Evolutionary conservation across 2,329 filamentous ascomycete genomes (phyloP).

Genomic region (Leptodontidium sp.): DNA sequence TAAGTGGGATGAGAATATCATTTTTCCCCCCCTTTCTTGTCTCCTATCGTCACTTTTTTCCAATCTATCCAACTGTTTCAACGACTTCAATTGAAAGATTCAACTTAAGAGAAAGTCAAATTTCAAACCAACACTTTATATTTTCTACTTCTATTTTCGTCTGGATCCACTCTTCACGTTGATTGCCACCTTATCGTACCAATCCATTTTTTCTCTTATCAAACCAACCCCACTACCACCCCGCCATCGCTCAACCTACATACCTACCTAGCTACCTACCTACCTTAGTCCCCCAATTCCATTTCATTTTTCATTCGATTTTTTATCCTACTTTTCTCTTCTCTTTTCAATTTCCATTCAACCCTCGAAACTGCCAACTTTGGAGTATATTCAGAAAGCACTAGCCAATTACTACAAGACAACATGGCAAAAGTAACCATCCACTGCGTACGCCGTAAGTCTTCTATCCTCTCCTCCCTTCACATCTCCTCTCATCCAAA

Average conservation of each 20-base stretch:
- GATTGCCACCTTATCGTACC: not conserved
- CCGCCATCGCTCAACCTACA: constrained; percentile 19
- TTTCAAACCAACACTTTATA: too few relatives aligned
- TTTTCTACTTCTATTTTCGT: constrained; percentile 1
- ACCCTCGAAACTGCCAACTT: not conserved
- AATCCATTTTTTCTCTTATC: constrained; percentile 10
- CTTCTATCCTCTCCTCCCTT: not conserved
- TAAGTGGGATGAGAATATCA: not conserved
- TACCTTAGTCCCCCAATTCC: not conserved
- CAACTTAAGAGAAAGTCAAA: too few relatives aligned
- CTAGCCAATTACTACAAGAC: not conserved
- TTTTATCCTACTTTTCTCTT: not conserved
- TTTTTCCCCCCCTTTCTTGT: not conserved
- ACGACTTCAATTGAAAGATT: not conserved
- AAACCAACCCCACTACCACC: constrained; percentile 26
- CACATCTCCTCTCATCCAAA: not conserved
- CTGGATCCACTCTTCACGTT: not conserved
- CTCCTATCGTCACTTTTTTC: not conserved
- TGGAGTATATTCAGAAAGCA: not conserved
- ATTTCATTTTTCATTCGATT: not conserved
- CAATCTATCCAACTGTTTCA: not conserved
- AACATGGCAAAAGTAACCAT: constrained; percentile 52
- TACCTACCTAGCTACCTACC: not conserved
- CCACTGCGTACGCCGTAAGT: constrained; percentile 67
- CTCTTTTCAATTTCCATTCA: not conserved